Evolutionary conservation across 176 grass and related monocot genomes (phyloP).

Genomic region (Themeda triandra): DNA sequence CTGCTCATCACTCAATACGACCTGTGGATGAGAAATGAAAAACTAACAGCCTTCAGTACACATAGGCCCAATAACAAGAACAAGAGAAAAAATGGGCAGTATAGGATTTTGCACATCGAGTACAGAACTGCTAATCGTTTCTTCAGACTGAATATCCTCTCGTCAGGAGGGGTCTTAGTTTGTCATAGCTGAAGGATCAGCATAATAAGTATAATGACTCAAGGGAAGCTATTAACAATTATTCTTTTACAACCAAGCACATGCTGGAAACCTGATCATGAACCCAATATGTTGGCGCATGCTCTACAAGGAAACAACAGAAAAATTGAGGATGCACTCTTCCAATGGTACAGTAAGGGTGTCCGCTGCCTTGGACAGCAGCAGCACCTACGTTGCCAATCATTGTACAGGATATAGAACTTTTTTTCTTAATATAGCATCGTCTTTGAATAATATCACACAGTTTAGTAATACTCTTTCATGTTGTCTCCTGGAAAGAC

Average conservation of each 20-base stretch:
- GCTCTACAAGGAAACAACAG: conserved; percentile 34
- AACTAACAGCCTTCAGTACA: neutral
- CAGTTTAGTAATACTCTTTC: conserved; percentile 18
- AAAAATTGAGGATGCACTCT: neutral
- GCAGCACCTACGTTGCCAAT: conserved; percentile 17
- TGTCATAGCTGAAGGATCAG: conserved; percentile 1
- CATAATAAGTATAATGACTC: conserved; percentile 6
- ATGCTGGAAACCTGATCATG: neutral
- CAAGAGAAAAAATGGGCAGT: neutral
- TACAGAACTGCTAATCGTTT: neutral
- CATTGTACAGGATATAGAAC: conserved; percentile 32
- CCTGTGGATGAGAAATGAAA: neutral
- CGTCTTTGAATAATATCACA: conserved; percentile 1
- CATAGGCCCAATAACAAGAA: neutral
- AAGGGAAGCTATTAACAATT: conserved; percentile 43
- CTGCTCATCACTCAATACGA: conserved; percentile 1
- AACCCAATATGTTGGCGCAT: neutral
- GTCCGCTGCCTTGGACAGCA: neutral
- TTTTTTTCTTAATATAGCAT: conserved; percentile 19
- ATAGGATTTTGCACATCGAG: neutral
- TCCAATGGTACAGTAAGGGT: conserved; percentile 23
- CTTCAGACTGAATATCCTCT: conserved; percentile 12
- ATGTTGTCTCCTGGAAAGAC: conserved; percentile 69
- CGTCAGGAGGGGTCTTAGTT: neutral
- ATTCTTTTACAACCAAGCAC: conserved; percentile 47